Evolutionary conservation across 345 rosid species (phyloP).

Genomic region (Hibiscus syriacus): DNA sequence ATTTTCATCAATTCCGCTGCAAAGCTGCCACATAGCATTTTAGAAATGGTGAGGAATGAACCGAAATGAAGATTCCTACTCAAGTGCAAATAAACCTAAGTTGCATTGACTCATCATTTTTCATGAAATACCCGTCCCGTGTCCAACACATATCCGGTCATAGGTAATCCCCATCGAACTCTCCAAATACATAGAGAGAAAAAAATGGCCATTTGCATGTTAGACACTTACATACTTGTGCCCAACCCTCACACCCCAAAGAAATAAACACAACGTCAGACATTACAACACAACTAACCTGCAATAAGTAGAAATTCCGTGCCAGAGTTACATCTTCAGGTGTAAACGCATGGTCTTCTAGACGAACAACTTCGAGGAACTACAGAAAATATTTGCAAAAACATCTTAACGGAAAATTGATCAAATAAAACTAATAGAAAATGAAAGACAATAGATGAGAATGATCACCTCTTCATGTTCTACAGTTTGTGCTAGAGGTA

Average conservation of each 20-base stretch:
- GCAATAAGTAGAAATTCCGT: constrained; percentile 84
- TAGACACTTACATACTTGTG: not conserved
- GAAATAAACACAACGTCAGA: not conserved
- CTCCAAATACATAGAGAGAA: too few relatives aligned
- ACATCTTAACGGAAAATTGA: not conserved
- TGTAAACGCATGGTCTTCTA: constrained; percentile 80
- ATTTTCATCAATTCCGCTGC: constrained; percentile 89
- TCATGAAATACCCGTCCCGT: too few relatives aligned
- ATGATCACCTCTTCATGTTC: constrained; percentile 82
- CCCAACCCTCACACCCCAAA: not conserved
- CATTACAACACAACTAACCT: constrained; percentile 34
- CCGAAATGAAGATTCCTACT: not conserved
- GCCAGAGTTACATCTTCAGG: constrained; percentile 84
- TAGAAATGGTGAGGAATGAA: not conserved
- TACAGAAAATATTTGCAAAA: constrained; percentile 14
- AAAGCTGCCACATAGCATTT: constrained; percentile 38
- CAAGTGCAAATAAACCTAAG: not conserved
- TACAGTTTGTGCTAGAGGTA: constrained; percentile 86
- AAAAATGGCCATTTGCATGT: not conserved
- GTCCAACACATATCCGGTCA: too few relatives aligned
- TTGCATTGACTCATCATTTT: too few relatives aligned
- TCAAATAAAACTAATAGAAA: not conserved
- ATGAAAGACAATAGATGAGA: not conserved
- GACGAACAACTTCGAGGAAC: constrained; percentile 91
- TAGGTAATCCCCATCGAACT: too few relatives aligned